phyloP scores from a whole-genome alignment of 805 yeast genomes.

The Blastobotrys chiropterorum region DNA sequence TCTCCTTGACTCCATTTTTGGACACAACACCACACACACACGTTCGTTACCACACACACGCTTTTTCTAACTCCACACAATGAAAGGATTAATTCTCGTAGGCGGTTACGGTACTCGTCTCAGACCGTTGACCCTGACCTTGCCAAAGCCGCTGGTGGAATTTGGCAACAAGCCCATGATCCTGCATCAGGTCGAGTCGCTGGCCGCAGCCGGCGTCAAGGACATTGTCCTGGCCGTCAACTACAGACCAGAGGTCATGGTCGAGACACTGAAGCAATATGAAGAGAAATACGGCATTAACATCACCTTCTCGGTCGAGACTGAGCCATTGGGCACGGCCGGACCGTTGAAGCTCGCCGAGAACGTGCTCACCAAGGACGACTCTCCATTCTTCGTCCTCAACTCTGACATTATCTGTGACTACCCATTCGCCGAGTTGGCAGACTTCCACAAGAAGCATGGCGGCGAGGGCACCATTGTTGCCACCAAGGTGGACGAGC shows the following conservation, averaged over 20 bases:
- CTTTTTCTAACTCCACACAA: too few species aligned
- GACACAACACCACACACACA: background rate
- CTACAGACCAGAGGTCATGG: slow-evolving; percentile 99
- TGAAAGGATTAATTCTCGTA: slow-evolving; percentile 96
- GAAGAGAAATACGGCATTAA: slow-evolving; percentile 90
- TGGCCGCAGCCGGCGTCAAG: slow-evolving; percentile 97
- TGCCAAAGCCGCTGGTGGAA: slow-evolving; percentile 96
- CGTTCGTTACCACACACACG: too few species aligned
- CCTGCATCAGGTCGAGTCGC: slow-evolving; percentile 95
- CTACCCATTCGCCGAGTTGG: slow-evolving; percentile 92
- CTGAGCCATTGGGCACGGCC: slow-evolving; percentile 99
- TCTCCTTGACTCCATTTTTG: slow-evolving; percentile 5
- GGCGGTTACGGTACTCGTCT: slow-evolving; percentile 99
- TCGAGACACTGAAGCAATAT: slow-evolving; percentile 85
- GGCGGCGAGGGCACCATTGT: slow-evolving; percentile 98
- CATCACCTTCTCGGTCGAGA: slow-evolving; percentile 96
- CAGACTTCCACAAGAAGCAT: slow-evolving; percentile 87
- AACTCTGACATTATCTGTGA: slow-evolving; percentile 99
- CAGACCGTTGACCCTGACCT: slow-evolving; percentile 93
- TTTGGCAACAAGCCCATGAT: slow-evolving; percentile 99
- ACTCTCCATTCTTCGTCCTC: slow-evolving; percentile 93
- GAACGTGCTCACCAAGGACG: slow-evolving; percentile 85
- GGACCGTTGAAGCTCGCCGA: slow-evolving; percentile 99
- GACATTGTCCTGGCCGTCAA: slow-evolving; percentile 98
- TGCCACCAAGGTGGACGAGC: slow-evolving; percentile 99